Base-by-base conservation (phyloP, 108 stramenopile genomes). In the Nitzschia sp. region DNA sequence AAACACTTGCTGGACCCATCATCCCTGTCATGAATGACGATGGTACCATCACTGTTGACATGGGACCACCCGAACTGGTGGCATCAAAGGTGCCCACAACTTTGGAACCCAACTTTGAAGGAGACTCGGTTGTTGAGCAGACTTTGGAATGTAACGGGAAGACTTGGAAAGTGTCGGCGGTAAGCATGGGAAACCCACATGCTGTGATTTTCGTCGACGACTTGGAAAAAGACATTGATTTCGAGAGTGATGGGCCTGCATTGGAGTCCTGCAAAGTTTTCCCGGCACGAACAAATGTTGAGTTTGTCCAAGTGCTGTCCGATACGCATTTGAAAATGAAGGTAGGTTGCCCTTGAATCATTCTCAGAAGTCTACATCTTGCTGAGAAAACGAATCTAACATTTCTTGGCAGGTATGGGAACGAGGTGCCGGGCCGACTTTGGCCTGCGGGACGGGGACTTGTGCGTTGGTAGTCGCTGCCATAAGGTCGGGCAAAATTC, bases 131-230 rank as follows among this genome's bases (percentile, higher is more conserved):
- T 1, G 81, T 97, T 6, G 93, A 94, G 69, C 93, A 95, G 81
- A 79, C 85, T 11, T 48, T 95, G 27, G 86, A 79, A 57, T 89
- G 86, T 64, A 81, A 74, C 58, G 94, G 94, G 30, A 94, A 95
- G 78, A 83, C 82, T 49, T 97, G 89, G 90, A 92, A 95, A 70
- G 89, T 96, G 35, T 90, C 81, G 28, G 87, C 86, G 35, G 97
- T 98, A 21, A 88, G 87, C 61, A 98, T 98, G 98, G 98, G 98
- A 13, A 98, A 98, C 83, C 98, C 98, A 8, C 98, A 98, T 72
- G 90, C 93, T 23, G 71, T 98, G 26, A 91, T 97, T 46, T 98
- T 98, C 73, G 96, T 97, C 17, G 83, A 96, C 58, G 92, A 96
- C 65, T 72, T 93, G 30, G 88, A 95, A 62, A 86, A 88, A 17